Evolutionary conservation across 768 basidiomycete genomes (phyloP).

Genomic region (Pulveroboletus sp.): DNA sequence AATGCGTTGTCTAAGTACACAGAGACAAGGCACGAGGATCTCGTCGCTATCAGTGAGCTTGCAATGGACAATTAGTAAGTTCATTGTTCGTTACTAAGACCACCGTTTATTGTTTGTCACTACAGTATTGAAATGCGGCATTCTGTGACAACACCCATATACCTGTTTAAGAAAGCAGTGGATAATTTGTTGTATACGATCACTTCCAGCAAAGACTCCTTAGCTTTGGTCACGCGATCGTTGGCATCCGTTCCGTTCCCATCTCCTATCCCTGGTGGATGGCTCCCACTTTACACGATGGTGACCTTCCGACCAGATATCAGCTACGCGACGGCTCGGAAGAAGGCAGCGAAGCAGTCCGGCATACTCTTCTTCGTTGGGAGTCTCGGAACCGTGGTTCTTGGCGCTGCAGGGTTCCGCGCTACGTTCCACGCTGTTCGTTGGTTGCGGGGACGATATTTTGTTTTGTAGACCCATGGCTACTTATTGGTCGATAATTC

Average conservation of each 20-base stretch:
- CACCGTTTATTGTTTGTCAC: constrained; percentile 21
- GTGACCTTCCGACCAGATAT: constrained; percentile 97
- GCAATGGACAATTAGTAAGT: constrained; percentile 98
- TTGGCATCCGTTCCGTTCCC: constrained; percentile 58
- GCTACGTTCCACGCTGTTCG: constrained; percentile 13
- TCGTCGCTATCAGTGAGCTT: constrained; percentile 86
- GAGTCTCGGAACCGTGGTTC: constrained; percentile 44
- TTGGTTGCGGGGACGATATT: constrained; percentile 21
- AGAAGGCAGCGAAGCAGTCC: constrained; percentile 69
- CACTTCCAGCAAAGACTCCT: constrained; percentile 48
- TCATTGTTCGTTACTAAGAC: constrained; percentile 24
- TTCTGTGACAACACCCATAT: constrained; percentile 77
- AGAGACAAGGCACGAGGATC: constrained; percentile 78
- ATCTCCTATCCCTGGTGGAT: constrained; percentile 60
- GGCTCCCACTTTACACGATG: constrained; percentile 96
- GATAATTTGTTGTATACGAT: constrained; percentile 73
- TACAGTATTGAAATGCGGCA: constrained; percentile 92
- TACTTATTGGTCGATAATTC: constrained; percentile 28
- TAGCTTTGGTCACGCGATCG: constrained; percentile 44
- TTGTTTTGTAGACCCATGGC: constrained; percentile 29
- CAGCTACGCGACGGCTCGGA: constrained; percentile 78
- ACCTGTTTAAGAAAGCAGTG: constrained; percentile 74
- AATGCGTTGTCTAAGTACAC: constrained; percentile 78
- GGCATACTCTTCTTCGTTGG: constrained; percentile 51
- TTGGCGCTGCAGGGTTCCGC: constrained; percentile 45